Evolutionary conservation across 2,329 filamentous ascomycete genomes (phyloP).

Genomic region (Pseudocercospora crystallina): DNA sequence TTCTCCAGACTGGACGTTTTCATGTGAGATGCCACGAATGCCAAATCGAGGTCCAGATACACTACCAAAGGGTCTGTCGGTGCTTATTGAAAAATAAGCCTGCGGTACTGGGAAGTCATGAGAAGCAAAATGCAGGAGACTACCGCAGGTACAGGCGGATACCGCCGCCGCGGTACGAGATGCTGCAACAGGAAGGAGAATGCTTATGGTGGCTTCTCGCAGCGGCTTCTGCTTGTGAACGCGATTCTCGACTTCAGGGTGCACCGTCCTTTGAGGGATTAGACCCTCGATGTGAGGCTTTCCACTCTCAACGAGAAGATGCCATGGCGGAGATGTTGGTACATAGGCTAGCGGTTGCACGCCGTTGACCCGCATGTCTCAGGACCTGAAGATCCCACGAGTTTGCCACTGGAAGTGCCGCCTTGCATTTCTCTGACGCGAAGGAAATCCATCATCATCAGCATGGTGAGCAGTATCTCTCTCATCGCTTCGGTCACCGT

Average conservation of each 20-base stretch:
- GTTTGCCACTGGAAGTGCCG: not conserved
- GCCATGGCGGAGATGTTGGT: too few species aligned
- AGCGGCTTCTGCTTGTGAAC: not conserved
- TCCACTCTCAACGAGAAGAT: too few species aligned
- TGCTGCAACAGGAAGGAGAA: conserved; percentile 14
- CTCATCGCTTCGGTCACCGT: conserved; percentile 1
- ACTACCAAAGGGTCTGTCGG: too few species aligned
- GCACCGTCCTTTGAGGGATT: too few species aligned
- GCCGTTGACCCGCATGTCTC: conserved; percentile 8
- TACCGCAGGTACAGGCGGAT: conserved; percentile 9
- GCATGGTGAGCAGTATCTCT: conserved; percentile 1
- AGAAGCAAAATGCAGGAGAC: conserved; percentile 1
- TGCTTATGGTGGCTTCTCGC: conserved; percentile 7
- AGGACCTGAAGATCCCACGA: conserved; percentile 4
- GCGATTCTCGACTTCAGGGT: too few species aligned
- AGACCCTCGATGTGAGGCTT: too few species aligned
- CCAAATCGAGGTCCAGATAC: too few species aligned
- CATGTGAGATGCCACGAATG: not conserved
- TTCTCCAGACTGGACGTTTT: conserved; percentile 1
- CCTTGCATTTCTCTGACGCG: too few species aligned
- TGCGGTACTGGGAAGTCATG: not conserved
- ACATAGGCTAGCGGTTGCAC: conserved; percentile 13
- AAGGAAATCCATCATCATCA: not conserved
- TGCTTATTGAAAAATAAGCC: too few species aligned
- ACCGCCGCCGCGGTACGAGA: conserved; percentile 4